Base-by-base conservation (phyloP, 1,284 basidiomycete species). In the Cutaneotrichosporon sp. region DNA sequence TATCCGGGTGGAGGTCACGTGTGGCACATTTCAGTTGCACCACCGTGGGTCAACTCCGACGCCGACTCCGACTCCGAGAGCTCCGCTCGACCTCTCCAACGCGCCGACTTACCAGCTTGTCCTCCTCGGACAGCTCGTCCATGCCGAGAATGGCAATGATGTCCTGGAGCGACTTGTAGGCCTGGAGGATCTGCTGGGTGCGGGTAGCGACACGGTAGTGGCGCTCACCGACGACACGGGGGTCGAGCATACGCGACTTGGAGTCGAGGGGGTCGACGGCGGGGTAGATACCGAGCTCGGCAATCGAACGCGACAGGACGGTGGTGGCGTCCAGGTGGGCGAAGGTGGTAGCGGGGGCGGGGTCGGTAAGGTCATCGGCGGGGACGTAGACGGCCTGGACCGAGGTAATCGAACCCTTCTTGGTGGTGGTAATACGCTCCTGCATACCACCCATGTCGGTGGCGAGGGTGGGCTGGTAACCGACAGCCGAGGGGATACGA, bases 371-470 rank as follows among this genome's bases (percentile, higher is more conserved):
- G 86, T 98, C 95, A 83, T 98, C 95, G 76, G 95, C 95, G 70
- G 95, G 95, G 68, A 99, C 95, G 82, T 99, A 99, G 81, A 99
- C 95, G 76, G 95, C 95, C 83, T 98, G 95, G 80, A 99, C 95
- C 51, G 95, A 99, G 63, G 95, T 99, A 80, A 99, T 98, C 68
- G 95, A 99, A 76, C 95, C 95, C 87, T 99, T 98, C 90, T 98
- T 98, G 81, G 95, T 99, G 77, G 95, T 98, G 80, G 95, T 99
- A 79, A 97, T 97, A 86, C 93, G 91, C 83, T 97, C 94, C 84
- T 94, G 92, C 95, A 98, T 98, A 86, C 87, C 87, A 93, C 95
- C 95, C 95, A 98, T 98, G 83, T 98, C 95, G 78, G 95, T 99
- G 70, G 95, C 95, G 65, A 98, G 89, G 61, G 95, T 98, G 78